Percentiles rank a stretch among this genome's conserved stretches.
Evolutionary conservation across 148 eudicot genomes (phyloP).

Genomic region (Persicaria tinctoria): DNA sequence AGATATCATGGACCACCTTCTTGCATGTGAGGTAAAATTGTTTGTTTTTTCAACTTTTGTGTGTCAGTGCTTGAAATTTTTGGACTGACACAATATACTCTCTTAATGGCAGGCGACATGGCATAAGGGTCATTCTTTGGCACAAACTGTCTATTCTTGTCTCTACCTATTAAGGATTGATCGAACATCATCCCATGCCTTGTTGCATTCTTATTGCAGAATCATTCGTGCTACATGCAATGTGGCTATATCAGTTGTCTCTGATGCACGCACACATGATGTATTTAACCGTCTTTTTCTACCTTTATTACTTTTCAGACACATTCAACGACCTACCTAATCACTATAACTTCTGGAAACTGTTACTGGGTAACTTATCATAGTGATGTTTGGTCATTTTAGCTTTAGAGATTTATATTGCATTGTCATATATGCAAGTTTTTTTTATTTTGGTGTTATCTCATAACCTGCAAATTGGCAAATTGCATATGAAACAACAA

Average conservation of each 20-base stretch:
- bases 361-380: not conserved
- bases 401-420: not conserved
- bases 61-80: not conserved
- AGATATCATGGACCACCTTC: slow-evolving; percentile 92
- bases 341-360: not conserved
- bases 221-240: slow-evolving; percentile 75
- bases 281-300: slow-evolving; percentile 43
- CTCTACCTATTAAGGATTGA: slow-evolving; percentile 83
- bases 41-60: slow-evolving; percentile 5
- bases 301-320: slow-evolving; percentile 10
- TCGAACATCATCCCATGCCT: slow-evolving; percentile 71
- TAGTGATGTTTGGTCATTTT: not conserved
- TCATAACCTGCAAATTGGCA: not conserved
- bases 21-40: slow-evolving; percentile 81
- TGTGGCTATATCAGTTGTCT: slow-evolving; percentile 78
- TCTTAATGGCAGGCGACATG: slow-evolving; percentile 88
- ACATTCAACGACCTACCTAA: not conserved
- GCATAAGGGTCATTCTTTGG: slow-evolving; percentile 97
- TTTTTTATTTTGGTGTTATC: not conserved
- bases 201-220: slow-evolving; percentile 81
- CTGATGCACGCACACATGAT: slow-evolving; percentile 96
- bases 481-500: not conserved
- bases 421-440: not conserved
- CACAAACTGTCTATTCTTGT: slow-evolving; percentile 91
- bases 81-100: slow-evolving; percentile 13